These are phyloP conservation scores for Kalmusia sp. DNA, from an alignment of 2,329 filamentous ascomycete genomes.

Conservation along the genomic window DNA sequence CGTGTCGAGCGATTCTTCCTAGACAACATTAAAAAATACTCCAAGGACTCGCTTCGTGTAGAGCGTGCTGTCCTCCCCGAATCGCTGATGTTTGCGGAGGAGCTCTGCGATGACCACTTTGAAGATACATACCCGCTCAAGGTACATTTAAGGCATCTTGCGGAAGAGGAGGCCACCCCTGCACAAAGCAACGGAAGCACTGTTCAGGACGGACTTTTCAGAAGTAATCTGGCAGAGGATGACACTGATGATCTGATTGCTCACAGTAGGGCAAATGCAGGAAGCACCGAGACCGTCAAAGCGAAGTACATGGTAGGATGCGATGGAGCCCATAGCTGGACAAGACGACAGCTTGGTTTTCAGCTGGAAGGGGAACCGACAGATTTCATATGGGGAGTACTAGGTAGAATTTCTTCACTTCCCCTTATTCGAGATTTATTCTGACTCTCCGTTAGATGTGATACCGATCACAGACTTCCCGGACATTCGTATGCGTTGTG, in stretches of 20 bases:
- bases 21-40: constrained; percentile 64
- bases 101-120: constrained; percentile 55
- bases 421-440: neutral
- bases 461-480: constrained; percentile 64
- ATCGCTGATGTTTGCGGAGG: constrained; percentile 61
- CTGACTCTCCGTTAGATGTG: constrained; percentile 50
- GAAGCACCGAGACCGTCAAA: constrained; percentile 53
- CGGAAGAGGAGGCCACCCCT: constrained; percentile 64
- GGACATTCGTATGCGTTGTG: constrained; percentile 65
- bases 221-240: constrained; percentile 64
- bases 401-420: constrained; percentile 40
- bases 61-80: constrained; percentile 68
- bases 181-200: constrained; percentile 47
- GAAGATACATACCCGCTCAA: constrained; percentile 64
- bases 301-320: constrained; percentile 72
- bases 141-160: constrained; percentile 64
- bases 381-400: constrained; percentile 61
- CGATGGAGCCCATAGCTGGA: constrained; percentile 74
- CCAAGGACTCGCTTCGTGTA: constrained; percentile 58
- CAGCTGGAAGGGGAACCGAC: constrained; percentile 63
- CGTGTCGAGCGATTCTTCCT: constrained; percentile 73
- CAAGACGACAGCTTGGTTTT: constrained; percentile 64
- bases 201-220: constrained; percentile 62
- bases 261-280: constrained; percentile 46
- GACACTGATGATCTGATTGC: constrained; percentile 63